phyloP scores from a whole-genome alignment of 345 rosid species.

The Atalantia buxifolia region DNA sequence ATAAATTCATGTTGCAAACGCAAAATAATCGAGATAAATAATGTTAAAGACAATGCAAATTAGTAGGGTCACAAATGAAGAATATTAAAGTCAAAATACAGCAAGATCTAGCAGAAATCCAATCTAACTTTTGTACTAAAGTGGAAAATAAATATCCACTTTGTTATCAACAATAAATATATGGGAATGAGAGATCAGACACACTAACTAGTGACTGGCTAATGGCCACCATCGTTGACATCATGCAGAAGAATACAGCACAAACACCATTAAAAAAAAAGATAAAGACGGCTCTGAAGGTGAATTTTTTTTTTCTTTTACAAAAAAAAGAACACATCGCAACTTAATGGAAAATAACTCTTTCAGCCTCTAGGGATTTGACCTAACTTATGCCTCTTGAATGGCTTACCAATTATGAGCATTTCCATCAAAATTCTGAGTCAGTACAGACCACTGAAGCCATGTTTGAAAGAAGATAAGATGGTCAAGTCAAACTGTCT shows the following conservation, averaged over 20 bases:
- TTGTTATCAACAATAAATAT: conserved; percentile 7
- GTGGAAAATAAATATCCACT: conserved; percentile 10
- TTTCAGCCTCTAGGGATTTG: too few relatives aligned
- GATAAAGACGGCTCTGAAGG: too few relatives aligned
- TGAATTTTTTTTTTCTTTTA: too few relatives aligned
- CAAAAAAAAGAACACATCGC: too few relatives aligned
- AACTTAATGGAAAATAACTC: too few relatives aligned
- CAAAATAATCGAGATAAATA: background rate
- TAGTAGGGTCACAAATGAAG: conserved; percentile 31
- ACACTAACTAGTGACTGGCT: conserved; percentile 20
- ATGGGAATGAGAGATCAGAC: conserved; percentile 13
- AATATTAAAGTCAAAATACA: conserved; percentile 31
- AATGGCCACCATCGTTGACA: conserved; percentile 44
- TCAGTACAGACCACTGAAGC: too few relatives aligned
- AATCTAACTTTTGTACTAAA: conserved; percentile 34
- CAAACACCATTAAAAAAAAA: too few relatives aligned
- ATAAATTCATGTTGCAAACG: background rate
- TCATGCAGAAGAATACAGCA: background rate
- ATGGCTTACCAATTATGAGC: too few relatives aligned
- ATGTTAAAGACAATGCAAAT: conserved; percentile 6
- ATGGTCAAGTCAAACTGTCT: too few relatives aligned
- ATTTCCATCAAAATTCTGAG: too few relatives aligned
- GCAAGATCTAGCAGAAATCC: conserved; percentile 44
- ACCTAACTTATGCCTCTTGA: too few relatives aligned
- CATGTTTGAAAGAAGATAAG: too few relatives aligned